Conservation (phyloP, 306 rosid species). For the Dryas drummondii region DNA sequence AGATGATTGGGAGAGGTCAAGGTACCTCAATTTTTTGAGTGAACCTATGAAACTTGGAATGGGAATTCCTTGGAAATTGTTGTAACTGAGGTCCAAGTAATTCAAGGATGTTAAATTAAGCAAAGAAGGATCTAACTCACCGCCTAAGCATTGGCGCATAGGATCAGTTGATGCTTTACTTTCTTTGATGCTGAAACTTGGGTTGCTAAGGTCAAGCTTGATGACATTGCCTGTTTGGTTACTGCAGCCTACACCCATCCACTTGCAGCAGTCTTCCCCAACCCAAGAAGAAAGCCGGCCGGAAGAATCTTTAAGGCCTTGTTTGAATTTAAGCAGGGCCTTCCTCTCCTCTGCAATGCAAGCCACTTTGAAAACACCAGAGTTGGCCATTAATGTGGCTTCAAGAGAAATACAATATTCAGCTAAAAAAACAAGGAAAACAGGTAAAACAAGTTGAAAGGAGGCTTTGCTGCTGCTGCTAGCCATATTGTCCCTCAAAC, state of each 20-base stretch:
- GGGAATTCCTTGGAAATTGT: neutral
- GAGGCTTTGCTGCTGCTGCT: too few relatives aligned
- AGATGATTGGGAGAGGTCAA: neutral
- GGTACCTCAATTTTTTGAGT: neutral
- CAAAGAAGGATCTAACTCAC: too few relatives aligned
- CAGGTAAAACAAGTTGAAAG: too few relatives aligned
- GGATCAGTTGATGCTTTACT: too few relatives aligned
- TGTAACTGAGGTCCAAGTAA: neutral
- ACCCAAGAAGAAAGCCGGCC: slow-evolving; percentile 22
- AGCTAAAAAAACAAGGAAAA: too few relatives aligned
- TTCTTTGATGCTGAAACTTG: too few relatives aligned
- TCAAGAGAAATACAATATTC: too few relatives aligned
- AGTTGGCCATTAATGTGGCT: too few relatives aligned
- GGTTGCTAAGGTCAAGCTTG: neutral
- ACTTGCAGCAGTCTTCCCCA: slow-evolving; percentile 25
- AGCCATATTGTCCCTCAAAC: too few relatives aligned
- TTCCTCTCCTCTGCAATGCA: neutral
- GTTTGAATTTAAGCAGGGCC: slow-evolving; percentile 12
- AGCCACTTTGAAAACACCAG: too few relatives aligned
- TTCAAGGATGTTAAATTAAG: too few relatives aligned
- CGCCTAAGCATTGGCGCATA: too few relatives aligned
- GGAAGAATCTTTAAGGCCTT: neutral
- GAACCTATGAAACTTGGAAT: neutral
- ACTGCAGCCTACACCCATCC: slow-evolving; percentile 18
- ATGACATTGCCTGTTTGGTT: slow-evolving; percentile 14